Evolutionary conservation across 768 basidiomycete species (phyloP).

Genomic region (Serendipita sp.): DNA sequence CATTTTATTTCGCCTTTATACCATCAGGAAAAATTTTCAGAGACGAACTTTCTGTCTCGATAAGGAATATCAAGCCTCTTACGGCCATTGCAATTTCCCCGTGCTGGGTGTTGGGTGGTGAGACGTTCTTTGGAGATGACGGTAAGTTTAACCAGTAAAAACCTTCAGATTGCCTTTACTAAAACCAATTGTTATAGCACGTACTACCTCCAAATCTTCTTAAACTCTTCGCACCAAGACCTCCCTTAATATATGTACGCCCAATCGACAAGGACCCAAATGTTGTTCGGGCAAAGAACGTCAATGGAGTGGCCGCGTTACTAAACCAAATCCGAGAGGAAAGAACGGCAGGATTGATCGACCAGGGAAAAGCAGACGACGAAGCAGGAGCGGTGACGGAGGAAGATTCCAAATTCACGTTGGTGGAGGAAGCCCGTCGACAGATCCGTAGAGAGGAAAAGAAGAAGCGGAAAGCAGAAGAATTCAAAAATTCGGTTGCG

Average conservation of each 20-base stretch:
- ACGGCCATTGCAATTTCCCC: too few species aligned
- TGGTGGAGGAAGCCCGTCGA: slow-evolving; percentile 67
- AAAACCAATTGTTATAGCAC: slow-evolving; percentile 23
- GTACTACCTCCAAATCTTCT: slow-evolving; percentile 89
- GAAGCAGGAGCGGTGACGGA: slow-evolving; percentile 22
- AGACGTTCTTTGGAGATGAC: not conserved
- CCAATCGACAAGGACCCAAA: slow-evolving; percentile 75
- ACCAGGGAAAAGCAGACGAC: slow-evolving; percentile 53
- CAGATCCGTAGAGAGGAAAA: slow-evolving; percentile 62
- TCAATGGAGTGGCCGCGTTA: slow-evolving; percentile 60
- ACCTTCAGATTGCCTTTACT: not conserved
- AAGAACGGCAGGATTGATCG: slow-evolving; percentile 48
- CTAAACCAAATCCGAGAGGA: slow-evolving; percentile 62
- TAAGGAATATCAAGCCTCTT: too few species aligned
- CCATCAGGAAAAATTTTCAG: too few species aligned
- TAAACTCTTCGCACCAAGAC: slow-evolving; percentile 89
- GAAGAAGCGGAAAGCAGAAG: slow-evolving; percentile 57
- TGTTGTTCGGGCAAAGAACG: slow-evolving; percentile 48
- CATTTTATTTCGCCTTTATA: too few species aligned
- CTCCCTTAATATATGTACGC: slow-evolving; percentile 70
- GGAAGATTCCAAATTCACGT: slow-evolving; percentile 52
- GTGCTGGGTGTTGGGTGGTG: not conserved
- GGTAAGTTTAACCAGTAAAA: not conserved
- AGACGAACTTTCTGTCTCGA: too few species aligned
- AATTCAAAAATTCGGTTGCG: slow-evolving; percentile 67